Conservation (phyloP, 805 yeast species). For the Clavispora asparagi region DNA sequence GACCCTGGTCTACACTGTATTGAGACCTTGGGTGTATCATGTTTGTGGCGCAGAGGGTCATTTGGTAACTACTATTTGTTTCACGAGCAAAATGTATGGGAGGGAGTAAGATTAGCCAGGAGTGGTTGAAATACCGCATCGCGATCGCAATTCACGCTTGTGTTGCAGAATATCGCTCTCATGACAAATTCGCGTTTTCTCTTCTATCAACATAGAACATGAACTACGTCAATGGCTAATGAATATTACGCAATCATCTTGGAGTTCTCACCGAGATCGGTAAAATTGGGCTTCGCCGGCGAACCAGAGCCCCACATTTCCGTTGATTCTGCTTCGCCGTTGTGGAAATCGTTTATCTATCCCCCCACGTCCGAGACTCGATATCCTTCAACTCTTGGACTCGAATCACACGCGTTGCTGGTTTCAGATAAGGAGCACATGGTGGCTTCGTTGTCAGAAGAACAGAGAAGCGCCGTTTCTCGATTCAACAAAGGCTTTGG, state of each 20-base stretch:
- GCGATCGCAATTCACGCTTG: too few species aligned
- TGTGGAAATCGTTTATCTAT: slow-evolving; percentile 5
- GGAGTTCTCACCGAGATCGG: slow-evolving; percentile 7
- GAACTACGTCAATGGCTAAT: slow-evolving; percentile 10
- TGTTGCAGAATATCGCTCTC: not conserved
- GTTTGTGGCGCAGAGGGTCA: too few species aligned
- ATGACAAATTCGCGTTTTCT: not conserved
- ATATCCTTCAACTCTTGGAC: not conserved
- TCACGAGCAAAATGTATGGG: too few species aligned
- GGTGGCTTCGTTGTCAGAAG: not conserved
- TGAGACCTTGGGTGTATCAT: too few species aligned
- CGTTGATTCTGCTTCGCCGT: slow-evolving; percentile 1
- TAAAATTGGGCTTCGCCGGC: slow-evolving; percentile 15
- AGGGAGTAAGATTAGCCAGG: too few species aligned
- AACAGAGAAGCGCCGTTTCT: not conserved
- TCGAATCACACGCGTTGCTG: not conserved
- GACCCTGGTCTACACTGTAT: too few species aligned
- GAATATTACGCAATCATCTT: slow-evolving; percentile 16
- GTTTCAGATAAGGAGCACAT: not conserved
- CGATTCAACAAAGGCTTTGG: not conserved
- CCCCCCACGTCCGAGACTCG: not conserved
- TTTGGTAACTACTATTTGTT: too few species aligned
- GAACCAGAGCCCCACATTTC: slow-evolving; percentile 8
- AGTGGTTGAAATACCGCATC: too few species aligned
- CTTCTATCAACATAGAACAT: not conserved